Base-by-base conservation (phyloP, 805 yeast genomes). In the Cyberlindnera bimundalis region DNA sequence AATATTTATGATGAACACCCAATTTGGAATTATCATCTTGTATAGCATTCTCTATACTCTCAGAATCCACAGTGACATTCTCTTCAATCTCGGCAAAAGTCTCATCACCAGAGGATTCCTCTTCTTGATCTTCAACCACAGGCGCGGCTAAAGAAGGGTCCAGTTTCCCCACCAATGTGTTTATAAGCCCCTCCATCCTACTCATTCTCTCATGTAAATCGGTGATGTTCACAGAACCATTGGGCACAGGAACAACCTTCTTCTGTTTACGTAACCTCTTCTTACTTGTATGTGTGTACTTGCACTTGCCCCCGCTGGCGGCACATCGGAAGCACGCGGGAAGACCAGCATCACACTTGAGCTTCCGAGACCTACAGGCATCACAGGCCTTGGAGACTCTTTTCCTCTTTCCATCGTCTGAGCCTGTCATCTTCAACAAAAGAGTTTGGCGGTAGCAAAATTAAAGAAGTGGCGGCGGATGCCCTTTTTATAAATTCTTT, bases 291-390 rank as follows among this genome's bases (percentile, higher is more conserved):
- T 46, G 42, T 2, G 47, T 43, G 33, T 50, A 50, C 10, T 33
- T 21, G 27, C 56, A 52, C 15, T 20, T 14, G 34, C 75, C 79
- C 56, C 81, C 83, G 23, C 82, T 76, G 58, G 83, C 90, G 3
- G 91, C 78, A 55, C 96, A 89, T 52, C 83, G 88, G 19, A 79
- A 76, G 58, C 91, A 84, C 1, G 33, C 23, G 7, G 91, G 93
- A 51, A 75, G 82, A 49, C 76, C 76, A 9, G 90, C 91, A 54
- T 84, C 91, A 61, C 93, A 84, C 57, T 82, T 83, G 44, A 84
- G 87, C 59, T 84, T 84, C 57, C 84, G 79, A 54, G 78, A 76
- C 13, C 93, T 60, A 39, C 78, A 73, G 27, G 59, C 64, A 47
- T 73, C 76, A 52, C 78, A 73, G 5, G 78, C 77, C 37, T 67